Conservation (phyloP, 345 rosid species). For the Jatropha curcas region DNA sequence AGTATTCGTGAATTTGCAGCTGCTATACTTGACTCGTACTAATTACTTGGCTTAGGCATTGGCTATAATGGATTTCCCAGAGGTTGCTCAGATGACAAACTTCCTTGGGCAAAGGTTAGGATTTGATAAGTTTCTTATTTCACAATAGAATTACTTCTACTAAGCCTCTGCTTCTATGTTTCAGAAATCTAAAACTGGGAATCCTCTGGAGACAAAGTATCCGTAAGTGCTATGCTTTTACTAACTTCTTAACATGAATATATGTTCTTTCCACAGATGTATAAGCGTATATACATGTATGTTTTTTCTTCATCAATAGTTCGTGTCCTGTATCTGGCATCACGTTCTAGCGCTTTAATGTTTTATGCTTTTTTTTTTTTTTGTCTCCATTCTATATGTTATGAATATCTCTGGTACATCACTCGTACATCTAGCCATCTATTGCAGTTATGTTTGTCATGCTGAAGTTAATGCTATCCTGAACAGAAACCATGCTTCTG, state of each 20-base stretch:
- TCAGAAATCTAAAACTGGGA: constrained; percentile 74
- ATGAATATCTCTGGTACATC: background rate
- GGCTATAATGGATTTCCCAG: constrained; percentile 99
- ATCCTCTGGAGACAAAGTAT: constrained; percentile 87
- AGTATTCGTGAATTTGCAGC: background rate
- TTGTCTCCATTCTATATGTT: background rate
- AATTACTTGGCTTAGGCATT: constrained; percentile 54
- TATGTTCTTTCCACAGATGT: no score
- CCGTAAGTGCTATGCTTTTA: constrained; percentile 53
- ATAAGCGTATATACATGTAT: no score
- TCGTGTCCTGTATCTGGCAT: background rate
- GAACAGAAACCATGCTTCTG: constrained; percentile 92
- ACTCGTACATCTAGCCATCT: constrained; percentile 5
- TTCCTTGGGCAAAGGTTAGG: constrained; percentile 97
- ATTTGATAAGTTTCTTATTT: constrained; percentile 1
- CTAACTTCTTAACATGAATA: background rate
- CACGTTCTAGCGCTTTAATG: constrained; percentile 12
- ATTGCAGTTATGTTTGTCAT: constrained; percentile 86
- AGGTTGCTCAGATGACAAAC: constrained; percentile 95
- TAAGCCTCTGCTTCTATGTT: constrained; percentile 17
- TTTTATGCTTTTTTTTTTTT: constrained; percentile 1
- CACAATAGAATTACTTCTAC: background rate
- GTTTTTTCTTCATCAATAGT: background rate
- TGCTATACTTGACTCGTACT: background rate
- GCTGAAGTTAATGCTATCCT: constrained; percentile 98